phyloP scores from a whole-genome alignment of 805 yeast species.

The Barnettozyma sp. region DNA sequence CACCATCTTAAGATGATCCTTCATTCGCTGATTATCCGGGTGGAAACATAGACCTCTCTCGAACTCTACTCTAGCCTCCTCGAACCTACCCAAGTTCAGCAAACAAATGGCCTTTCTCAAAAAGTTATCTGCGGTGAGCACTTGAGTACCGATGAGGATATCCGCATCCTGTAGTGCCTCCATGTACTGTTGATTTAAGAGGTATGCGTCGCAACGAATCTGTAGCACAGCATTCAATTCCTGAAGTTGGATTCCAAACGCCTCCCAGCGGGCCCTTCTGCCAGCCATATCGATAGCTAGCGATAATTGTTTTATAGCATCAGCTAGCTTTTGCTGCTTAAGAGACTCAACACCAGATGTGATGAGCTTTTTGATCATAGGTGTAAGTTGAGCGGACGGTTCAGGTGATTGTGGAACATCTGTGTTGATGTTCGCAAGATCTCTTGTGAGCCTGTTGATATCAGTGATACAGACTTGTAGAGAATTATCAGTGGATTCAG shows the following conservation, averaged over 20 bases:
- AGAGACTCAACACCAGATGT: conserved; percentile 56
- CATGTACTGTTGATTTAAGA: conserved; percentile 45
- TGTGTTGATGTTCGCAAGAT: conserved; percentile 27
- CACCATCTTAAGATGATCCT: conserved; percentile 41
- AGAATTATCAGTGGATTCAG: conserved; percentile 3
- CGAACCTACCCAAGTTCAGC: conserved; percentile 53
- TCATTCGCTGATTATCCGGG: conserved; percentile 44
- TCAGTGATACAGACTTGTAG: conserved; percentile 13
- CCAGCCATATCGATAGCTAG: conserved; percentile 62
- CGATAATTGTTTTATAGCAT: conserved; percentile 56
- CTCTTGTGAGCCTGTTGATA: conserved; percentile 29
- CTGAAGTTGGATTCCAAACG: conserved; percentile 64
- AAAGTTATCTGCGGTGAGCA: conserved; percentile 57
- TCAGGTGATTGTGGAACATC: conserved; percentile 51
- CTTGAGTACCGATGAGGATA: conserved; percentile 22
- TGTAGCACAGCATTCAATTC: conserved; percentile 60
- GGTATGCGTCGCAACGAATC: conserved; percentile 64
- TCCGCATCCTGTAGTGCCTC: conserved; percentile 68
- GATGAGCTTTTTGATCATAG: conserved; percentile 57
- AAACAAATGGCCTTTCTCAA: conserved; percentile 63
- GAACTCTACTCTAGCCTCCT: conserved; percentile 55
- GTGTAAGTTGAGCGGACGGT: conserved; percentile 47
- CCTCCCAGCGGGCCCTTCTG: conserved; percentile 66
- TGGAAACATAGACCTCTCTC: conserved; percentile 69
- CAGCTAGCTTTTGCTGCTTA: conserved; percentile 46